phyloP scores from a whole-genome alignment of 2,329 filamentous ascomycete species.

The Cytospora chrysosperma region DNA sequence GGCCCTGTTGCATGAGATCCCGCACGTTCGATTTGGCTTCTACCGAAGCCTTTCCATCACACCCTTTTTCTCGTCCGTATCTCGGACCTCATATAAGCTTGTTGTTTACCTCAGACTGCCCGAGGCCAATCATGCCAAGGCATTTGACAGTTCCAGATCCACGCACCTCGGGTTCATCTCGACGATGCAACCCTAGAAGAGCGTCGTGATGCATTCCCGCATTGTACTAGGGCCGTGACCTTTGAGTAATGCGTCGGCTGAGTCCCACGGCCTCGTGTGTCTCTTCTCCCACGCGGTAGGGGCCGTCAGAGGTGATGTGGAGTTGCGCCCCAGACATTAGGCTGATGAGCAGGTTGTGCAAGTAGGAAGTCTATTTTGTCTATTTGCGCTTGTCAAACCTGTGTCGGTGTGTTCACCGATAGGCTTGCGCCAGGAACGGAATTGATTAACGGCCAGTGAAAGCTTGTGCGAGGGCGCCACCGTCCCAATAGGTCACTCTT shows the following conservation, averaged over 20 bases:
- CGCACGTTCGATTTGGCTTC: background rate
- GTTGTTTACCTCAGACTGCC: slow-evolving; percentile 1
- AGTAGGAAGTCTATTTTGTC: background rate
- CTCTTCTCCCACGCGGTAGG: background rate
- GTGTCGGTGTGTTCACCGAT: background rate
- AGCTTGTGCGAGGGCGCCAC: background rate
- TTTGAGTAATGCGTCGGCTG: slow-evolving; percentile 4
- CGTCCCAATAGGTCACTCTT: background rate
- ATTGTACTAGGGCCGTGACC: slow-evolving; percentile 1
- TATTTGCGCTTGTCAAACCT: slow-evolving; percentile 12
- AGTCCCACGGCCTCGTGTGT: background rate
- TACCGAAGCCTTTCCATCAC: background rate
- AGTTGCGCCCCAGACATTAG: background rate
- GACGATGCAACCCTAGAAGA: background rate
- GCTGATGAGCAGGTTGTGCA: background rate
- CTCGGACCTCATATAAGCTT: background rate
- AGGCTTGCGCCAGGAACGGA: background rate
- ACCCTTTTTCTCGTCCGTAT: background rate
- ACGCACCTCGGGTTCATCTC: background rate
- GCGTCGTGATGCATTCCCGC: slow-evolving; percentile 1
- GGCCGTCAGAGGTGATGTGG: background rate
- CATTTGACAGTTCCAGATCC: slow-evolving; percentile 8
- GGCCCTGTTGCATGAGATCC: background rate
- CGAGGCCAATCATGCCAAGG: background rate
- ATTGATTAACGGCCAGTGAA: background rate